Percentiles rank a stretch among this genome's conserved stretches.
Conservation (phyloP, 805 yeast genomes). For the Wickerhamiella spandovensis region DNA sequence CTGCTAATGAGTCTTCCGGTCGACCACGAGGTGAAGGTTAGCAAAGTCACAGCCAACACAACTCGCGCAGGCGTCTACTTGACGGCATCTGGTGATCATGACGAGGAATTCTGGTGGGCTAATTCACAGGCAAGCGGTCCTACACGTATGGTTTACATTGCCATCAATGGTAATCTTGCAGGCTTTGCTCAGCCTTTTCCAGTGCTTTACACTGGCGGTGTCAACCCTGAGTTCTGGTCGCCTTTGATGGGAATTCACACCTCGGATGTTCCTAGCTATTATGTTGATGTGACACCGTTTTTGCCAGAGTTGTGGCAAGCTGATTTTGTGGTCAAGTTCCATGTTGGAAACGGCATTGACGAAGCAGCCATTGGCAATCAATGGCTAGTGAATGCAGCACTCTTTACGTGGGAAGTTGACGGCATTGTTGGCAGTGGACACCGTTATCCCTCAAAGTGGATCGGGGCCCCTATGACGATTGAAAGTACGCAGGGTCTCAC, state of each 20-base stretch:
- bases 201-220: constrained; percentile 66
- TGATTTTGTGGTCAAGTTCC: constrained; percentile 33
- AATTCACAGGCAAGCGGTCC: constrained; percentile 9
- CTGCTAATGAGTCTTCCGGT: constrained; percentile 1
- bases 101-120: constrained; percentile 72
- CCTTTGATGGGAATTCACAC: constrained; percentile 65
- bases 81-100: constrained; percentile 57
- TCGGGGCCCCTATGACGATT: not conserved
- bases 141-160: constrained; percentile 48
- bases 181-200: constrained; percentile 58
- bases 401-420: constrained; percentile 20
- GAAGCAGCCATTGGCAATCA: constrained; percentile 12
- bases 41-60: constrained; percentile 36
- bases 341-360: constrained; percentile 29
- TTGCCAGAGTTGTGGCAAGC: constrained; percentile 51
- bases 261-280: constrained; percentile 58
- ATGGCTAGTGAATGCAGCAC: constrained; percentile 25
- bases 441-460: not conserved
- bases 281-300: constrained; percentile 55
- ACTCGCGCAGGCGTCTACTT: constrained; percentile 42
- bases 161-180: constrained; percentile 43
- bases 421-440: constrained; percentile 19
- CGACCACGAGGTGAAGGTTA: constrained; percentile 8
- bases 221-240: constrained; percentile 68
- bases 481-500: not conserved